Evolutionary conservation across 2,329 filamentous ascomycete genomes (phyloP), one percentile per base, ranked within the genome.

Genomic region (Penicillium sp.): DNA sequence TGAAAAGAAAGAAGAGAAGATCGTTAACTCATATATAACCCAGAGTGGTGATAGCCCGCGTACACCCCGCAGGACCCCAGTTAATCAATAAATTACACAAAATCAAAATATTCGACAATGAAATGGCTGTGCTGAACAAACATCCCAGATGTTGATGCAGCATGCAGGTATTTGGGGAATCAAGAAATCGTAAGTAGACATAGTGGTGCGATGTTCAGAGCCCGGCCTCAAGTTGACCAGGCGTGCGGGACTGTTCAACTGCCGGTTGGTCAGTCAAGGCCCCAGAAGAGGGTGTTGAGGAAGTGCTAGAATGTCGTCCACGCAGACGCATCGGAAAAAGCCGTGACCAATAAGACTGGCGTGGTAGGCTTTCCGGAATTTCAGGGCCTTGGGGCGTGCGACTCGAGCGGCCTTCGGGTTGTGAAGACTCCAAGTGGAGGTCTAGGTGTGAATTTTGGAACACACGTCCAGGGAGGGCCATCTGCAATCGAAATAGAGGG

Each of bases 391-490:
- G 37, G 27, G 21, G 19, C 10, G 39, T 41, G 19, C 39, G n/a
- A 22, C 10, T 14, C 13, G 6, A 11, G 24, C 16, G 26, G 27
- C 16, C 3, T n/a, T 57, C 46, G 2, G 37, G 5, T 13, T 13
- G 19, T 41, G 19, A 10, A 33, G 43, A 14, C 14, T 26, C 50
- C 13, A 45, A 13, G 46, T 46, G 59, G 13, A 33, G 46, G 26
- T 56, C 59, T 35, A 43, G 24, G n/a, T 2, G 41, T 22, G 64
- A 55, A 24, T 65, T 61, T 29, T 66, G 67, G 55, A 73, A 66
- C 48, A 75, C 68, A 27, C 74, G 71, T 9, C 72, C 69, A n/a
- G 77, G 69, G 6, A 77, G 66, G 48, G 72, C 58, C 59, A 76
- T 71, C 4, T 71, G 70, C 14, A 71, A 50, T 35, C 72, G 65